These are phyloP conservation scores for Moesziomyces sp. DNA, from an alignment of 1,284 basidiomycete genomes.

Conservation along the genomic window DNA sequence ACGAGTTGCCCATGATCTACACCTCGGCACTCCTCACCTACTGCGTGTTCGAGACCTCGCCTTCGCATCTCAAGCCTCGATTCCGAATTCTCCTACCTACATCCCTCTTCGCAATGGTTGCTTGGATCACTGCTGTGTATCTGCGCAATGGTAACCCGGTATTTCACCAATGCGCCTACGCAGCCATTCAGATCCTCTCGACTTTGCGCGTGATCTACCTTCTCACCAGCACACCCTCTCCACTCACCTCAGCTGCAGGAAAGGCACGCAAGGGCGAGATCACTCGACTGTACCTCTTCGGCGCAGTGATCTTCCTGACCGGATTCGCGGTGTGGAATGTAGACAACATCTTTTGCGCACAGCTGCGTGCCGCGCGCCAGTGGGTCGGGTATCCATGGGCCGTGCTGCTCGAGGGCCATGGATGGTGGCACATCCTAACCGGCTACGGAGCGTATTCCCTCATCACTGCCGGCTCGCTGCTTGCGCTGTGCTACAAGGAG, in stretches of 20 bases:
- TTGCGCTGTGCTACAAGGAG: conserved; percentile 54
- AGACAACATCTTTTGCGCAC: conserved; percentile 71
- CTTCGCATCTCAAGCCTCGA: conserved; percentile 28
- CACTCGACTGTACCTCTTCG: conserved; percentile 23
- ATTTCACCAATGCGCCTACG: conserved; percentile 72
- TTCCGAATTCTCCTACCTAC: conserved; percentile 40
- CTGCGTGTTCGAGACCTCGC: conserved; percentile 54
- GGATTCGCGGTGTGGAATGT: conserved; percentile 72
- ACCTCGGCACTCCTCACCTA: conserved; percentile 55
- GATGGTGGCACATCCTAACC: conserved; percentile 72
- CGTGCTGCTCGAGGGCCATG: conserved; percentile 60
- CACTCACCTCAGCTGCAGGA: conserved; percentile 7
- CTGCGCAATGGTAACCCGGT: conserved; percentile 71
- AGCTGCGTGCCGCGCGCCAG: conserved; percentile 43
- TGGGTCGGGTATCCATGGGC: conserved; percentile 55
- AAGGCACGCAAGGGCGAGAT: conserved; percentile 22
- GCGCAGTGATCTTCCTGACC: conserved; percentile 59
- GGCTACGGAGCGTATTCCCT: conserved; percentile 70
- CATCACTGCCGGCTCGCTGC: conserved; percentile 60
- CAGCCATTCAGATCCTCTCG: conserved; percentile 67
- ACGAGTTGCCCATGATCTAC: conserved; percentile 68
- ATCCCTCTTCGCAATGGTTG: conserved; percentile 31
- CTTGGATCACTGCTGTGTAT: conserved; percentile 65
- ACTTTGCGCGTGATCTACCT: conserved; percentile 64
- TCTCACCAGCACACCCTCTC: conserved; percentile 55